Evolutionary conservation across 192 early-diverging fungal genomes (phyloP), one percentile per base, ranked within the genome.

Genomic region (Coemansia sp.): DNA sequence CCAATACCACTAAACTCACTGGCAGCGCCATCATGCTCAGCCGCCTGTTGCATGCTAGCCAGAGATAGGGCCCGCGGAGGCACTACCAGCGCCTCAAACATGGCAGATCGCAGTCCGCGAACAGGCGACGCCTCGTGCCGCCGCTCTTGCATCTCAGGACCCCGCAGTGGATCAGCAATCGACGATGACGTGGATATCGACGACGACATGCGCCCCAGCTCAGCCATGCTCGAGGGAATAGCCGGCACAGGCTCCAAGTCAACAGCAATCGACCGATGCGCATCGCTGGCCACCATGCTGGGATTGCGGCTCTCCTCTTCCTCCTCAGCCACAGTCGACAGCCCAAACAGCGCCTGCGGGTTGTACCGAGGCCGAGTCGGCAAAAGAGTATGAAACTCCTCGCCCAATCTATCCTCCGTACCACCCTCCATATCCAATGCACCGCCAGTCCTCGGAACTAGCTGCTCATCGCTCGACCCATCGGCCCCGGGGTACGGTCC

Each of bases 321-420:
- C 23, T 77, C 80, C 39, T 82, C 80, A 5, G 58, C 62, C 6
- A 82, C 80, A 2, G 69, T 71, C 1, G 80, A 82, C 62, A 82
- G 45, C 1, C 75, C 69, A 70, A 77, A 82, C 55, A 76, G 46
- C 11, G 68, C 66, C 36, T 67, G 70, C 1, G 78, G 53, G 45
- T 70, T 73, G 50, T 69, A 67, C 50, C 74, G 70, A 8, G 67
- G 75, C 17, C 79, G 71, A 32, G 42, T 34, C 0, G 80, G 80
- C 68, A 82, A 67, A 39, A 82, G 50, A 1, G 75, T 77, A 36
- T 66, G 45, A 38, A 77, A 77, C 27, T 31, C 70, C 31, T 62
- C 62, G n/a, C 12, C 44, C 41, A 61, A 34, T 23, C 7, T 57
- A 21, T 66, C 58, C n/a, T 72, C 63, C 6, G 37, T 51, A 51